Conservation (phyloP, 1,284 basidiomycete species). For the Papiliotrema terrestris region DNA sequence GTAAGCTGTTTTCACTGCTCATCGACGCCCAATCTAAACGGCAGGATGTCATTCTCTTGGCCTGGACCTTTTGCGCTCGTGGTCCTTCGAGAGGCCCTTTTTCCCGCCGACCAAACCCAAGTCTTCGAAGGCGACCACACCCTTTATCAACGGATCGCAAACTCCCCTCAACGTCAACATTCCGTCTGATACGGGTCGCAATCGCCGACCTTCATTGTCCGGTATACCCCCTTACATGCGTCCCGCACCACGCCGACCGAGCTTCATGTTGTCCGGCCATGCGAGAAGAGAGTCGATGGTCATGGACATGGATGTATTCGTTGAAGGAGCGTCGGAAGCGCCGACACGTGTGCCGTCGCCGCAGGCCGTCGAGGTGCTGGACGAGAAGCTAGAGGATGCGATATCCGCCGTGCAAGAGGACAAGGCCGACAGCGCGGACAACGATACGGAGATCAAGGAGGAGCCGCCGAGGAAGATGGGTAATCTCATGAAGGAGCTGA, state of each 20-base stretch:
- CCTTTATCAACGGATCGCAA: neutral
- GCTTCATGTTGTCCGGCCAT: slow-evolving; percentile 57
- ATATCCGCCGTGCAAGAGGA: slow-evolving; percentile 3
- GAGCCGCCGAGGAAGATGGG: slow-evolving; percentile 72
- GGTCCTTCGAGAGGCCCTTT: slow-evolving; percentile 79
- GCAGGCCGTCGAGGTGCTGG: neutral
- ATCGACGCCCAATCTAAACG: neutral
- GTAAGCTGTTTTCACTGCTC: slow-evolving; percentile 51
- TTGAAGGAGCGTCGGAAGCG: slow-evolving; percentile 53
- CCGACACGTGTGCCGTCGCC: slow-evolving; percentile 57
- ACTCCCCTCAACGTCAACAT: slow-evolving; percentile 28
- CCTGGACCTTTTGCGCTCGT: slow-evolving; percentile 76
- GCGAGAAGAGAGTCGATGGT: slow-evolving; percentile 67
- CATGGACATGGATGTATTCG: slow-evolving; percentile 77
- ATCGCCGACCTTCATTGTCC: slow-evolving; percentile 9
- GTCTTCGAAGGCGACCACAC: slow-evolving; percentile 7
- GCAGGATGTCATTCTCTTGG: slow-evolving; percentile 88
- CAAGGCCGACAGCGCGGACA: slow-evolving; percentile 19
- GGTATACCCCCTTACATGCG: neutral
- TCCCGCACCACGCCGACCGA: slow-evolving; percentile 51
- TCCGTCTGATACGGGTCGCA: neutral
- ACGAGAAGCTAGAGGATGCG: neutral
- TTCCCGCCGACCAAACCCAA: slow-evolving; percentile 42
- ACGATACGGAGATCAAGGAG: slow-evolving; percentile 52
- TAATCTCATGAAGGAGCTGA: slow-evolving; percentile 59